A percentile compares a stretch with the other conserved stretches of the same genome.
These are phyloP conservation scores for Agrocybe pediades DNA, from an alignment of 768 basidiomycete genomes.

Conservation along the genomic window DNA sequence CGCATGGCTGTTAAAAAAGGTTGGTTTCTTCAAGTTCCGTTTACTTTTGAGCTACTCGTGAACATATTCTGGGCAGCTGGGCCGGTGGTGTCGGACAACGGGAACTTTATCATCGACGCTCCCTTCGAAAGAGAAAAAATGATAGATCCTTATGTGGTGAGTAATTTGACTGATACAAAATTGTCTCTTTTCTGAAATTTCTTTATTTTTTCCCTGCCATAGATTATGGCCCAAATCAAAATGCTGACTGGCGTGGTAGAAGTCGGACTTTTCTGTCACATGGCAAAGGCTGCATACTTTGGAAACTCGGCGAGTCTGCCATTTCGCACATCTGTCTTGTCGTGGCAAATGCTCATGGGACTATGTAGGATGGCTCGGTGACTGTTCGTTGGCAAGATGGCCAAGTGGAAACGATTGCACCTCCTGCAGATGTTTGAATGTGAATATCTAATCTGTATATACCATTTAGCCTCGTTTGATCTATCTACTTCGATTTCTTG, in stretches of 20 bases:
- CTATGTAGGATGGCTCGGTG: conserved; percentile 10
- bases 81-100: conserved; percentile 95
- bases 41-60: not conserved
- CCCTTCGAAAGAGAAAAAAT: conserved; percentile 77
- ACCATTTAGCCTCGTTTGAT: not conserved
- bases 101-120: conserved; percentile 97
- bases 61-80: conserved; percentile 55
- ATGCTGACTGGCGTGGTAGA: conserved; percentile 98
- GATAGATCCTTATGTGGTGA: conserved; percentile 63
- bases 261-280: conserved; percentile 93
- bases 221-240: conserved; percentile 85
- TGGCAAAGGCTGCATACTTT: conserved; percentile 97
- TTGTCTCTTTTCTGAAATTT: not conserved
- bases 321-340: not conserved
- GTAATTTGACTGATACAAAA: conserved; percentile 9
- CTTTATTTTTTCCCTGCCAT: conserved; percentile 10
- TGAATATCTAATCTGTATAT: not conserved
- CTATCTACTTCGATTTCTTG: conserved; percentile 8
- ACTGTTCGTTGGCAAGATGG: conserved; percentile 13
- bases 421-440: not conserved
- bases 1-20: conserved; percentile 91
- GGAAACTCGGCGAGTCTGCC: conserved; percentile 66
- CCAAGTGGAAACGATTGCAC: conserved; percentile 14
- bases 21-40: conserved; percentile 8
- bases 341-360: not conserved